phyloP scores from a whole-genome alignment of 306 rosid genomes.

The Cucumis melo region DNA sequence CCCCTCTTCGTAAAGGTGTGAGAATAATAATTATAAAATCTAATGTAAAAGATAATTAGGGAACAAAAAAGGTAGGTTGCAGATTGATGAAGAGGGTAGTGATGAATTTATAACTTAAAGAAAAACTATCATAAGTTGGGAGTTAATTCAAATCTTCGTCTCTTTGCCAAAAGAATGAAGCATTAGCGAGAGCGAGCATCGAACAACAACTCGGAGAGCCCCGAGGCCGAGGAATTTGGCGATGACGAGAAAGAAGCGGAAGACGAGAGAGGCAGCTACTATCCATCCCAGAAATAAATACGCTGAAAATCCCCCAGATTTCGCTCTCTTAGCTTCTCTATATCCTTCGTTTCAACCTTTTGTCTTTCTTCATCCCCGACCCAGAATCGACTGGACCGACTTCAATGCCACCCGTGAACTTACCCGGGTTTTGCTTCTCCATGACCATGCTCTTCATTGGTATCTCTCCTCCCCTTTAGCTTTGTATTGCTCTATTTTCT shows the following conservation, averaged over 20 bases:
- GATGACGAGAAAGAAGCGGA: constrained; percentile 29
- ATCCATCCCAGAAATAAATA: constrained; percentile 61
- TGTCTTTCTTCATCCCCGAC: constrained; percentile 19
- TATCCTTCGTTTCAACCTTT: constrained; percentile 61
- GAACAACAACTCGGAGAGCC: background rate
- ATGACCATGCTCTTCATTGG: constrained; percentile 35
- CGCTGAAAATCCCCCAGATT: constrained; percentile 68
- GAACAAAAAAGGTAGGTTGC: no score
- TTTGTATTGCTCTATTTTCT: background rate
- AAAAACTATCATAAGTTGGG: no score
- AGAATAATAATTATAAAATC: no score
- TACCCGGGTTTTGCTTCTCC: constrained; percentile 41
- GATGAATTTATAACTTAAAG: no score
- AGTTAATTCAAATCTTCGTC: no score
- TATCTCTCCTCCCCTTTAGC: background rate
- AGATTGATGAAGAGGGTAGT: no score
- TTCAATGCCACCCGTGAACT: constrained; percentile 80
- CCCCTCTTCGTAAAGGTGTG: no score
- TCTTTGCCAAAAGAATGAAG: no score
- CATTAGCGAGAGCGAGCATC: background rate
- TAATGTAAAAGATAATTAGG: no score
- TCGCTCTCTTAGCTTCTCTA: constrained; percentile 55
- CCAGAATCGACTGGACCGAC: constrained; percentile 63
- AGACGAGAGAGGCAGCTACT: constrained; percentile 27
- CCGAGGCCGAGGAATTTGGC: background rate